These are phyloP conservation scores for Thalassiosira mediterranea DNA, from an alignment of 352 stramenopile species.

Conservation along the genomic window DNA sequence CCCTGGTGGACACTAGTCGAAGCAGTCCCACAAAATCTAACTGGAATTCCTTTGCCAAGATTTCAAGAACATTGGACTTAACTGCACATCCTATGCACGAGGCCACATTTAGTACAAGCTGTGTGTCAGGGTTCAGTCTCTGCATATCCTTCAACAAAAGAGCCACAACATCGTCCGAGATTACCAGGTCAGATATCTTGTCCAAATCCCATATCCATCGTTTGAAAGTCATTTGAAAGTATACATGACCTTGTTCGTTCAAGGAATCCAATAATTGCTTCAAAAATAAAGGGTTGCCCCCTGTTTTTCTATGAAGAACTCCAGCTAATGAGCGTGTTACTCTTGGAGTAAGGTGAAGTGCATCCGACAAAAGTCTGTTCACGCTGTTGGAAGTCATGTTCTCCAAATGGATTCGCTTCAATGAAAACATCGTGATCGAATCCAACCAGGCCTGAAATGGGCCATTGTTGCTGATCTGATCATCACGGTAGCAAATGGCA, in stretches of 20 bases:
- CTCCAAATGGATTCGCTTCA: not conserved
- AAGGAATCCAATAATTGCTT: conserved; percentile 6
- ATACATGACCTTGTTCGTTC: not conserved
- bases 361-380: conserved; percentile 22
- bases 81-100: conserved; percentile 31
- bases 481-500: conserved; percentile 2
- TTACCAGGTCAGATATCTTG: conserved; percentile 24
- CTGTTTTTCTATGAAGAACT: conserved; percentile 7
- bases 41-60: conserved; percentile 22
- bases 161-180: conserved; percentile 34
- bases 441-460: conserved; percentile 1
- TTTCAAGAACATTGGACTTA: conserved; percentile 15
- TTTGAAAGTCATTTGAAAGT: conserved; percentile 6
- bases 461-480: conserved; percentile 3
- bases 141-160: conserved; percentile 30
- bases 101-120: conserved; percentile 31
- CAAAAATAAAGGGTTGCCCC: conserved; percentile 15
- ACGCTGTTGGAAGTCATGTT: conserved; percentile 16
- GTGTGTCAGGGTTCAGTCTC: conserved; percentile 12
- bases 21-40: conserved; percentile 11
- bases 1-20: conserved; percentile 13
- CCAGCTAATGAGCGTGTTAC: conserved; percentile 1
- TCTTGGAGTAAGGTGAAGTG: conserved; percentile 6
- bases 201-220: conserved; percentile 22
- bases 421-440: conserved; percentile 5